Conservation (phyloP, 371 early-diverging fungal species). For the Mortierella sp. region DNA sequence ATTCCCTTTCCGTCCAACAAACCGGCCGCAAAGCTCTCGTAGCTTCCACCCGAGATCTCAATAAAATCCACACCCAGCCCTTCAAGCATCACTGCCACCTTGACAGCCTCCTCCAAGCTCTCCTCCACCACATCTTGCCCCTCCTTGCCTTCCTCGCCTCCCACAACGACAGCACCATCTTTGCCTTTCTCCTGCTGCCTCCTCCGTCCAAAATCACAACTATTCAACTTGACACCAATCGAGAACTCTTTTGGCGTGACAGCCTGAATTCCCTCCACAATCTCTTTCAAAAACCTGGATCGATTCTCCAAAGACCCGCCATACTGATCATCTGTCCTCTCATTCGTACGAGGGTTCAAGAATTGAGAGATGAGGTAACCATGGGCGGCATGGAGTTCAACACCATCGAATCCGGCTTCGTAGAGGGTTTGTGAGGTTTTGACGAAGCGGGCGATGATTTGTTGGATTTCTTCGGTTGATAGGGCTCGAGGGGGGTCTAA, state of each 20-base stretch:
- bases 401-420: slow-evolving; percentile 73
- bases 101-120: slow-evolving; percentile 27
- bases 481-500: slow-evolving; percentile 31
- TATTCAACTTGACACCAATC: slow-evolving; percentile 40
- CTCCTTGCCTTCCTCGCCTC: background rate
- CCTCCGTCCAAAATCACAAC: slow-evolving; percentile 32
- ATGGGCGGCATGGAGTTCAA: slow-evolving; percentile 80
- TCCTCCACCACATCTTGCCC: slow-evolving; percentile 4
- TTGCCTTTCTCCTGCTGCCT: background rate
- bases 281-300: slow-evolving; percentile 62
- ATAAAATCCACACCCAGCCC: slow-evolving; percentile 31
- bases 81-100: slow-evolving; percentile 24
- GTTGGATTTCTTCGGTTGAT: slow-evolving; percentile 60
- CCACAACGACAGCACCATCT: background rate
- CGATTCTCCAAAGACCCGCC: slow-evolving; percentile 70
- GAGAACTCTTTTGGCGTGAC: slow-evolving; percentile 19
- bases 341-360: slow-evolving; percentile 63
- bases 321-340: slow-evolving; percentile 71
- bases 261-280: slow-evolving; percentile 57
- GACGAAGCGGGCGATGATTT: slow-evolving; percentile 59
- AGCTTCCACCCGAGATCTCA: slow-evolving; percentile 34
- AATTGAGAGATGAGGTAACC: slow-evolving; percentile 77
- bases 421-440: slow-evolving; percentile 60
- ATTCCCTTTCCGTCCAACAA: slow-evolving; percentile 24
- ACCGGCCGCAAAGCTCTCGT: slow-evolving; percentile 30